Evolutionary conservation across 2,329 filamentous ascomycete genomes (phyloP).

Genomic region (Phymatotrichopsis omnivora): DNA sequence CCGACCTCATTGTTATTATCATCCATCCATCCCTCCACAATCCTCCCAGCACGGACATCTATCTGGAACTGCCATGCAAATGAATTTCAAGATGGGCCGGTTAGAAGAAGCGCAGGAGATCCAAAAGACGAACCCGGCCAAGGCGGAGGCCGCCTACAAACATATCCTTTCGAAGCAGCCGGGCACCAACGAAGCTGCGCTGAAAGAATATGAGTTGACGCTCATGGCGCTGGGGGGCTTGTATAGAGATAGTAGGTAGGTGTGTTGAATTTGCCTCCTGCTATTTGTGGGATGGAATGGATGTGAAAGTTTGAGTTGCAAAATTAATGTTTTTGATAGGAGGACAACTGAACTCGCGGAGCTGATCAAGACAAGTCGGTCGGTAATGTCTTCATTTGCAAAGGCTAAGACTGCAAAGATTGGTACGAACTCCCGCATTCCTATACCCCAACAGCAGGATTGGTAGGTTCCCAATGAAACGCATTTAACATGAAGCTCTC

Average conservation of each 20-base stretch:
- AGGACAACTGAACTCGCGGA: conserved; percentile 77
- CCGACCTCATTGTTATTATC: conserved; percentile 10
- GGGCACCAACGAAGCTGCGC: conserved; percentile 71
- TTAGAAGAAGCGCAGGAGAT: conserved; percentile 84
- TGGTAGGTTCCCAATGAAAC: conserved; percentile 13
- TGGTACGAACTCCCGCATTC: conserved; percentile 49
- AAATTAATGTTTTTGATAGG: conserved; percentile 38
- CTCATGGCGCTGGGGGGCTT: conserved; percentile 83
- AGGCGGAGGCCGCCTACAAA: conserved; percentile 82
- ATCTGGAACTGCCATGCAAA: conserved; percentile 43
- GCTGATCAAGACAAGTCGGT: conserved; percentile 80
- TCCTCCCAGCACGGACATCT: conserved; percentile 14
- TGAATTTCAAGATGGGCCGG: conserved; percentile 44
- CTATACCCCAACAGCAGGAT: neutral
- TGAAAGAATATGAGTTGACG: conserved; percentile 84
- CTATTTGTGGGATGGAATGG: conserved; percentile 27
- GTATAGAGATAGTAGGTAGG: conserved; percentile 73
- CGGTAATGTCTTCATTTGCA: conserved; percentile 87
- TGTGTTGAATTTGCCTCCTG: too few species aligned
- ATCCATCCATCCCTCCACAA: conserved; percentile 1
- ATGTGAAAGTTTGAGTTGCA: conserved; percentile 31
- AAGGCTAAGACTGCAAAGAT: conserved; percentile 98
- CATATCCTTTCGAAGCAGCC: conserved; percentile 79
- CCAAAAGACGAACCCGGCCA: conserved; percentile 65
- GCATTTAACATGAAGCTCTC: conserved; percentile 11